Conservation (phyloP, 1,139 yeast species). For the Hemisphaericaspora lyxosophila region DNA sequence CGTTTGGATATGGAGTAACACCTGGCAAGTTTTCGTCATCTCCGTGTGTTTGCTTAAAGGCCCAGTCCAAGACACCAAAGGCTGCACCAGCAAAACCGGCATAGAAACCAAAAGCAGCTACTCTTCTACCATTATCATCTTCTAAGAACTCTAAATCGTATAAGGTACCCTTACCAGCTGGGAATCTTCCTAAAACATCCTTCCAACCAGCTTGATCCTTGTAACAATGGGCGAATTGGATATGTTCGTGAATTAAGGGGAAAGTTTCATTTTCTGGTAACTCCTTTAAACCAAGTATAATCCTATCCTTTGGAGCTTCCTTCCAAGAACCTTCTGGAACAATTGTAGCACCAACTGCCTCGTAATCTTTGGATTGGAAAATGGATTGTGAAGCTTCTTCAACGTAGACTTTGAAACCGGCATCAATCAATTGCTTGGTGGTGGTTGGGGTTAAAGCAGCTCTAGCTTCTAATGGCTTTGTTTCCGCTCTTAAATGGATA, state of each 20-base stretch:
- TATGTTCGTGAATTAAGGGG: conserved; percentile 93
- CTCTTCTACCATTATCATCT: conserved; percentile 94
- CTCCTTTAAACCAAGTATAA: conserved; percentile 91
- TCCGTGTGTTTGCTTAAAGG: conserved; percentile 75
- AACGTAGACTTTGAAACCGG: conserved; percentile 85
- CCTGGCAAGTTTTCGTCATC: conserved; percentile 68
- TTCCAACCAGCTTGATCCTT: conserved; percentile 98
- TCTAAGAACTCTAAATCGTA: conserved; percentile 94
- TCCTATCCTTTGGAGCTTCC: conserved; percentile 83
- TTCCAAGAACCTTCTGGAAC: conserved; percentile 96
- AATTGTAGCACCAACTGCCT: conserved; percentile 74
- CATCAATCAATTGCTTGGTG: conserved; percentile 76
- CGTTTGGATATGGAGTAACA: conserved; percentile 80
- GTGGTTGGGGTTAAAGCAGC: conserved; percentile 95
- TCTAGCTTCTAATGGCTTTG: conserved; percentile 95
- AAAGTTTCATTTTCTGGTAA: conserved; percentile 86
- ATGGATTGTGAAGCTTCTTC: conserved; percentile 86
- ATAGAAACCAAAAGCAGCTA: conserved; percentile 97
- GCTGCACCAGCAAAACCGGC: conserved; percentile 99
- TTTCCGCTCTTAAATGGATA: conserved; percentile 88
- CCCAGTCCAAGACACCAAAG: conserved; percentile 90
- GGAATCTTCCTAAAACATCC: conserved; percentile 83
- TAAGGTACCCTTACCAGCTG: conserved; percentile 83
- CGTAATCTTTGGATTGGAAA: conserved; percentile 74
- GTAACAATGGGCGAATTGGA: conserved; percentile 98